Evolutionary conservation across 495 filamentous ascomycete genomes (phyloP).

Genomic region (Daldinia vernicosa): DNA sequence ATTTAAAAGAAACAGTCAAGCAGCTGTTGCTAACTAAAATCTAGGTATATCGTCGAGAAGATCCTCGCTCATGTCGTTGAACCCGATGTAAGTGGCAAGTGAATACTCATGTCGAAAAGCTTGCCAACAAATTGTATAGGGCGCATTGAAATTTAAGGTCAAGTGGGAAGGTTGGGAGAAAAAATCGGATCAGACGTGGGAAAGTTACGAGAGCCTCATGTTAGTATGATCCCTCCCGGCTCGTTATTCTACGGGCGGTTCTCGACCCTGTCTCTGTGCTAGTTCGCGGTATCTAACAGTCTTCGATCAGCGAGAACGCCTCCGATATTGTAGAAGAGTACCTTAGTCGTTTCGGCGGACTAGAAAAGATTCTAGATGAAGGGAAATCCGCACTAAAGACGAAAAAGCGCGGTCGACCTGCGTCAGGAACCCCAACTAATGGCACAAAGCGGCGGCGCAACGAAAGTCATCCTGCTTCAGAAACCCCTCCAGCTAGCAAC

Average conservation of each 20-base stretch:
- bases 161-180: conserved; percentile 72
- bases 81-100: conserved; percentile 51
- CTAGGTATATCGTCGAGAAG: conserved; percentile 65
- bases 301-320: conserved; percentile 52
- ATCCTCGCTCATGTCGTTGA: conserved; percentile 63
- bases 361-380: conserved; percentile 60
- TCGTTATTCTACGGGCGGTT: not conserved
- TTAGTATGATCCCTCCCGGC: conserved; percentile 38
- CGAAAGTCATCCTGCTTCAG: conserved; percentile 48
- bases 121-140: conserved; percentile 42
- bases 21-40: conserved; percentile 3
- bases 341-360: conserved; percentile 58
- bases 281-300: conserved; percentile 13
- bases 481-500: conserved; percentile 50
- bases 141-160: conserved; percentile 58
- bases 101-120: not conserved
- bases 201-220: conserved; percentile 66
- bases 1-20: not conserved
- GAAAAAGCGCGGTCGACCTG: conserved; percentile 59
- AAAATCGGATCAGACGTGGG: conserved; percentile 67
- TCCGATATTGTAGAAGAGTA: conserved; percentile 57
- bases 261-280: not conserved
- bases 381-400: conserved; percentile 49
- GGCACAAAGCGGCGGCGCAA: conserved; percentile 52
- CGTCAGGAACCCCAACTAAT: conserved; percentile 42